Percentiles rank a stretch among this genome's conserved stretches.
Conservation (phyloP, 768 basidiomycete genomes). For the Amanita brunnescens region DNA sequence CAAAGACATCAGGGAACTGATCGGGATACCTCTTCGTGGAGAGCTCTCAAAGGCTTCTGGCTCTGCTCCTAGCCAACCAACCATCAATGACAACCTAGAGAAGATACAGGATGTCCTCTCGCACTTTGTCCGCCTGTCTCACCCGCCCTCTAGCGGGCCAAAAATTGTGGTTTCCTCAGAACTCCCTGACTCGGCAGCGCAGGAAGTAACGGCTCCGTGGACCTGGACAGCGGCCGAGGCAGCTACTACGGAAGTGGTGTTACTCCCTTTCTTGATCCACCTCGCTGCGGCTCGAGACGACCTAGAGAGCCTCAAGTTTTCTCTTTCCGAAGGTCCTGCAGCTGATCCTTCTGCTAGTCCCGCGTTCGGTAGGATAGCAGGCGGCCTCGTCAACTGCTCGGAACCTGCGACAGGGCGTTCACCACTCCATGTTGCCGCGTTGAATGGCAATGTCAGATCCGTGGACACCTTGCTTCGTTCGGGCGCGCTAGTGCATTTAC, state of each 20-base stretch:
- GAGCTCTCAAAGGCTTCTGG: constrained; percentile 62
- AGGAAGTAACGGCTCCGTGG: constrained; percentile 58
- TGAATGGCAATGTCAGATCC: constrained; percentile 48
- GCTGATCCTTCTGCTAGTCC: constrained; percentile 16
- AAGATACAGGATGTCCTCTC: constrained; percentile 57
- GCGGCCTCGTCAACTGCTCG: constrained; percentile 65
- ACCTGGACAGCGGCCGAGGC: constrained; percentile 73
- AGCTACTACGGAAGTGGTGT: constrained; percentile 53
- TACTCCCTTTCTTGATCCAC: constrained; percentile 74
- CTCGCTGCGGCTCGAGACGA: constrained; percentile 71
- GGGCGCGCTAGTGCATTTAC: constrained; percentile 75
- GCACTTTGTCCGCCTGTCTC: constrained; percentile 59
- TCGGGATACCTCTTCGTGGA: constrained; percentile 76
- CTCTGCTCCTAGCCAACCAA: constrained; percentile 33
- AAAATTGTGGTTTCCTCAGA: constrained; percentile 30
- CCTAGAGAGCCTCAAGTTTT: constrained; percentile 50
- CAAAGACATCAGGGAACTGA: constrained; percentile 62
- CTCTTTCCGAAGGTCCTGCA: constrained; percentile 31
- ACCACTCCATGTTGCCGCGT: constrained; percentile 70
- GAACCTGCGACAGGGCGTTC: constrained; percentile 66
- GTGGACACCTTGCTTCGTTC: constrained; percentile 49
- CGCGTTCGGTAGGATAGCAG: constrained; percentile 36
- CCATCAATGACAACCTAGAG: constrained; percentile 43
- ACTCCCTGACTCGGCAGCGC: constrained; percentile 28
- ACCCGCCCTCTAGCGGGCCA: constrained; percentile 25